Evolutionary conservation across 163 green algal species (phyloP).

Genomic region (Scenedesmus sp.): DNA sequence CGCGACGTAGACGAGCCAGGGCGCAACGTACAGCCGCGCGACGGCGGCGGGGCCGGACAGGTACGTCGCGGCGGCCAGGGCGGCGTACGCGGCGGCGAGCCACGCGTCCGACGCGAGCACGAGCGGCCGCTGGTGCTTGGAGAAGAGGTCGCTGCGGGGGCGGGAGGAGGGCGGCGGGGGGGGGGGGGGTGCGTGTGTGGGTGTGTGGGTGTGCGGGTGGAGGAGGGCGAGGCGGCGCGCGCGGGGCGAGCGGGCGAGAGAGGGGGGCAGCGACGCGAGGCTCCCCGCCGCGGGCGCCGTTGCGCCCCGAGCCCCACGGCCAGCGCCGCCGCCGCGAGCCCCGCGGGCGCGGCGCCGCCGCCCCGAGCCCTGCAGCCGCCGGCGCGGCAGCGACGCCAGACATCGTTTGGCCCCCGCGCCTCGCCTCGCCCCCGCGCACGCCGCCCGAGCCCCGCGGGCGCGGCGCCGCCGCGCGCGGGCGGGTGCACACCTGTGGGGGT

Average conservation of each 20-base stretch:
- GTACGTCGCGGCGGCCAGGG: constrained; percentile 19
- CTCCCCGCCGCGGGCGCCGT: too few relatives aligned
- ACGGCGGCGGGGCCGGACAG: constrained; percentile 74
- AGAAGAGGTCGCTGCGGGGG: constrained; percentile 75
- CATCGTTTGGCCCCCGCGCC: too few relatives aligned
- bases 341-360: too few relatives aligned
- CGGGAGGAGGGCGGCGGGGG: neutral
- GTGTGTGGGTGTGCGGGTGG: neutral
- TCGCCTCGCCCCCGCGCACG: too few relatives aligned
- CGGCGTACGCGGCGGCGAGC: constrained; percentile 50
- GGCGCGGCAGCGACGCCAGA: too few relatives aligned
- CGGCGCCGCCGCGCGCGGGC: too few relatives aligned
- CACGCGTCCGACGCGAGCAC: constrained; percentile 74
- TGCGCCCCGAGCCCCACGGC: too few relatives aligned
- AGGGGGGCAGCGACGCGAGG: too few relatives aligned
- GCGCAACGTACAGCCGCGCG: constrained; percentile 84
- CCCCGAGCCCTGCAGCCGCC: too few relatives aligned
- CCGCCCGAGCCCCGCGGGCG: too few relatives aligned
- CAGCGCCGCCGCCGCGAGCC: too few relatives aligned
- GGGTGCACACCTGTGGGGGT: constrained; percentile 66
- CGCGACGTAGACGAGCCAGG: constrained; percentile 84
- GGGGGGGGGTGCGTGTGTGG: neutral
- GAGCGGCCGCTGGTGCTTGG: constrained; percentile 55
- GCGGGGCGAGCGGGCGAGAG: neutral
- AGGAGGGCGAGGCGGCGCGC: neutral